phyloP scores from a whole-genome alignment of 2,329 filamentous ascomycete genomes.

The Alternaria consortialis region DNA sequence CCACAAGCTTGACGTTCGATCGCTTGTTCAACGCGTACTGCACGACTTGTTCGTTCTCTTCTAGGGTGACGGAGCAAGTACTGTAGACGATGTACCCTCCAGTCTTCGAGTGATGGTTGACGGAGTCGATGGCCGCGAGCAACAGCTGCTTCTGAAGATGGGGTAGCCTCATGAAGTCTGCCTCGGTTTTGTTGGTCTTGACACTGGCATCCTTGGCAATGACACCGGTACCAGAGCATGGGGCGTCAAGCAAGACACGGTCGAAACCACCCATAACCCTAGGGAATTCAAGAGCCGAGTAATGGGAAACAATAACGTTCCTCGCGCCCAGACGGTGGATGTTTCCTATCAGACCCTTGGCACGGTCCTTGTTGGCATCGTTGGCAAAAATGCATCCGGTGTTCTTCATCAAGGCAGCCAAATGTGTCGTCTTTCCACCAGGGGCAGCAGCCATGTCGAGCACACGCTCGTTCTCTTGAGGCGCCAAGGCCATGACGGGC shows the following conservation, averaged over 20 bases:
- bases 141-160: conserved; percentile 96
- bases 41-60: conserved; percentile 93
- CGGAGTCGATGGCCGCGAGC: conserved; percentile 91
- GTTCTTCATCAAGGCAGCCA: conserved; percentile 97
- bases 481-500: conserved; percentile 95
- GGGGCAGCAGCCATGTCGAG: conserved; percentile 82
- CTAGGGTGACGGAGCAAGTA: conserved; percentile 92
- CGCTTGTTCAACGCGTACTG: conserved; percentile 91
- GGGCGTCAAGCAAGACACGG: conserved; percentile 90
- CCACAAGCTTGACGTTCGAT: conserved; percentile 92
- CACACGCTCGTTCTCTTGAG: conserved; percentile 89
- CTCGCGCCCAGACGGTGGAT: conserved; percentile 92
- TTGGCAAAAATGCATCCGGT: conserved; percentile 96
- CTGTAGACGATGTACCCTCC: conserved; percentile 97
- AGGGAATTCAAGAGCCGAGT: conserved; percentile 93
- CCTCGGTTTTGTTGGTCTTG: conserved; percentile 91
- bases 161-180: conserved; percentile 91
- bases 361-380: conserved; percentile 90
- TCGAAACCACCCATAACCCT: conserved; percentile 96
- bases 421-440: conserved; percentile 94
- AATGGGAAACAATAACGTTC: conserved; percentile 95
- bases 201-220: conserved; percentile 96
- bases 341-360: conserved; percentile 95
- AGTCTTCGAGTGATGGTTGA: conserved; percentile 89
- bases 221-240: conserved; percentile 95